These are phyloP conservation scores for Colletotrichum lindemuthianum DNA, from an alignment of 2,329 filamentous ascomycete species.

Conservation along the genomic window DNA sequence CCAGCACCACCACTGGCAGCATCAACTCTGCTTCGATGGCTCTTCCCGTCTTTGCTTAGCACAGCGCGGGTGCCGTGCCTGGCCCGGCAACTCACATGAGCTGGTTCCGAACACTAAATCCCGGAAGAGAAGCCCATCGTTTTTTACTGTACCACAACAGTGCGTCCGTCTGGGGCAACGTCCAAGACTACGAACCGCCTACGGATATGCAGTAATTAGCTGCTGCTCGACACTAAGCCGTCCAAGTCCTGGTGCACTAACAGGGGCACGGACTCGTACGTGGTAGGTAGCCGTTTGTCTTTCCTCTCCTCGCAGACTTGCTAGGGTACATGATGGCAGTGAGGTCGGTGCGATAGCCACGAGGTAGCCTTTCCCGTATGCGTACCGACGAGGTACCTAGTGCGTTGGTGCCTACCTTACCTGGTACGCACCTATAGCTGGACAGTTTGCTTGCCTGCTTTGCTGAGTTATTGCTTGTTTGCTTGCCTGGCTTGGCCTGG, in stretches of 20 bases:
- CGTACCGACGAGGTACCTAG: too few relatives aligned
- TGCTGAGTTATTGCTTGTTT: background rate
- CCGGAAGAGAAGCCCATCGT: too few relatives aligned
- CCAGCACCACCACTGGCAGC: background rate
- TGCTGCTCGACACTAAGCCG: slow-evolving; percentile 5
- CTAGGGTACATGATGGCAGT: slow-evolving; percentile 1
- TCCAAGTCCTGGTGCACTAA: slow-evolving; percentile 10
- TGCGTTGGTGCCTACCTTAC: too few relatives aligned
- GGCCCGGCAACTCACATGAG: too few relatives aligned
- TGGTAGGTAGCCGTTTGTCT: slow-evolving; percentile 12
- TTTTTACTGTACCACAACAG: too few relatives aligned
- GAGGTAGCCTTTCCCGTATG: too few relatives aligned
- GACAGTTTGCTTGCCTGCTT: slow-evolving; percentile 8
- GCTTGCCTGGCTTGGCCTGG: slow-evolving; percentile 11
- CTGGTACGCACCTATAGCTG: background rate
- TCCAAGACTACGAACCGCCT: background rate
- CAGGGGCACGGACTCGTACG: slow-evolving; percentile 8
- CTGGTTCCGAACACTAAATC: too few relatives aligned
- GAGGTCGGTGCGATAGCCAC: background rate
- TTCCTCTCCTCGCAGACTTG: background rate
- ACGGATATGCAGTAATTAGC: background rate
- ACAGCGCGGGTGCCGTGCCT: too few relatives aligned
- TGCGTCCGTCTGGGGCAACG: background rate
- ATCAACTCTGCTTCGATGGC: background rate
- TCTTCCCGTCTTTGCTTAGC: too few relatives aligned